Evolutionary conservation across 192 early-diverging fungal genomes (phyloP).

Genomic region (Linnemannia zychae): DNA sequence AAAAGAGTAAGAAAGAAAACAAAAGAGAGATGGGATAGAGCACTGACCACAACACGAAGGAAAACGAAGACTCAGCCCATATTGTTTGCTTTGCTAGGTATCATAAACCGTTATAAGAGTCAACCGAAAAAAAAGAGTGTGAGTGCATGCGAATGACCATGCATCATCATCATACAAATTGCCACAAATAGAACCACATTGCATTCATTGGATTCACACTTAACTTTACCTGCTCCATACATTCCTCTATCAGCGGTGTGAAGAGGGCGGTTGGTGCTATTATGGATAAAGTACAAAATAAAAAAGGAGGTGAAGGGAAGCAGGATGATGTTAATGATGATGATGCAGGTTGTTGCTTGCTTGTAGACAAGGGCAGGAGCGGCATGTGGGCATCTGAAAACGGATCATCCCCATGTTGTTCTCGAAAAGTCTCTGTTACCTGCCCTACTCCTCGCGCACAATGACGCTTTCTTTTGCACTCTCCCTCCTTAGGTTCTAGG

Average conservation of each 20-base stretch:
- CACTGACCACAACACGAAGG: neutral
- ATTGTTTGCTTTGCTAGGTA: neutral
- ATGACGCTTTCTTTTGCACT: constrained; percentile 6
- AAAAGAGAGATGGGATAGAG: neutral
- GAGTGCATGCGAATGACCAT: neutral
- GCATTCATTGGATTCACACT: too few relatives aligned
- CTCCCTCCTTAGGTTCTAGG: neutral
- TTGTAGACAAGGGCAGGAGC: neutral
- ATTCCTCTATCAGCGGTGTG: neutral
- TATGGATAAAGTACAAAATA: neutral
- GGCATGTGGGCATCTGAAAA: neutral
- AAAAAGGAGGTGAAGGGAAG: neutral
- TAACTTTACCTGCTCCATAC: too few relatives aligned
- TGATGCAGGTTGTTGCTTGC: neutral
- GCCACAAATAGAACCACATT: neutral
- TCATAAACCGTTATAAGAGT: neutral
- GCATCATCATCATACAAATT: neutral
- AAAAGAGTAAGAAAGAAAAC: neutral
- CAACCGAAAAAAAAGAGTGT: neutral
- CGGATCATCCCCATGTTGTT: neutral
- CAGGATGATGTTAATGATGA: neutral
- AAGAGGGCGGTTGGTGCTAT: neutral
- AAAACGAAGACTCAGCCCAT: neutral
- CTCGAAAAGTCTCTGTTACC: neutral
- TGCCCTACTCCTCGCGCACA: neutral